Conservation (phyloP, 306 rosid genomes). For the Medicago lupulina region DNA sequence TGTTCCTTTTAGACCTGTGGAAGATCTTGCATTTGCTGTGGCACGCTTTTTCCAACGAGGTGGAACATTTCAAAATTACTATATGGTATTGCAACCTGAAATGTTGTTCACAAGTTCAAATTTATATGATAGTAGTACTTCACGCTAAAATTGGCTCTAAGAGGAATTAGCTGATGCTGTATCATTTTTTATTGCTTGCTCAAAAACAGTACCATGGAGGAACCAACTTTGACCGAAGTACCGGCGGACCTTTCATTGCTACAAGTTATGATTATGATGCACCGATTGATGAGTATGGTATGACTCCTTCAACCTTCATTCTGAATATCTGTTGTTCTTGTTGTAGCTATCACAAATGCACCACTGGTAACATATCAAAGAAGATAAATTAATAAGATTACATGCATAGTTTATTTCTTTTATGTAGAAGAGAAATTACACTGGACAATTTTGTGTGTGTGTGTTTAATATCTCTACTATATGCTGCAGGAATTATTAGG, state of each 20-base stretch:
- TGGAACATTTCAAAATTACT: constrained; percentile 94
- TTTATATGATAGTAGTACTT: background rate
- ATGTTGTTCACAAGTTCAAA: constrained; percentile 15
- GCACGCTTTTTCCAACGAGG: constrained; percentile 96
- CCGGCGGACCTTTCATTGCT: constrained; percentile 94
- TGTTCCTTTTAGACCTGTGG: constrained; percentile 80
- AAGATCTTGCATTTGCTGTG: constrained; percentile 92
- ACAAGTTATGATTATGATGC: constrained; percentile 99
- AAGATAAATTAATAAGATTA: background rate
- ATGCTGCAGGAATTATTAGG: constrained; percentile 73
- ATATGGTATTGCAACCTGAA: constrained; percentile 70
- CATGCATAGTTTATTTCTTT: too few relatives aligned
- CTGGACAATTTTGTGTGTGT: background rate
- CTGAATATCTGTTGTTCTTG: background rate
- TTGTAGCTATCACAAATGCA: background rate
- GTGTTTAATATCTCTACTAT: constrained; percentile 3
- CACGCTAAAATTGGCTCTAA: background rate
- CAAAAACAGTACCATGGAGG: constrained; percentile 92
- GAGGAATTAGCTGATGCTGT: constrained; percentile 26
- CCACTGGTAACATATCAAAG: background rate
- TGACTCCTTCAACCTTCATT: constrained; percentile 39
- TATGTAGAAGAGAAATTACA: too few relatives aligned
- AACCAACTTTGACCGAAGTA: constrained; percentile 83
- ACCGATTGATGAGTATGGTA: constrained; percentile 96
- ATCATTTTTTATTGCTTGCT: constrained; percentile 43